Conservation (phyloP, 257 asterid species). For the Cinchona pubescens region DNA sequence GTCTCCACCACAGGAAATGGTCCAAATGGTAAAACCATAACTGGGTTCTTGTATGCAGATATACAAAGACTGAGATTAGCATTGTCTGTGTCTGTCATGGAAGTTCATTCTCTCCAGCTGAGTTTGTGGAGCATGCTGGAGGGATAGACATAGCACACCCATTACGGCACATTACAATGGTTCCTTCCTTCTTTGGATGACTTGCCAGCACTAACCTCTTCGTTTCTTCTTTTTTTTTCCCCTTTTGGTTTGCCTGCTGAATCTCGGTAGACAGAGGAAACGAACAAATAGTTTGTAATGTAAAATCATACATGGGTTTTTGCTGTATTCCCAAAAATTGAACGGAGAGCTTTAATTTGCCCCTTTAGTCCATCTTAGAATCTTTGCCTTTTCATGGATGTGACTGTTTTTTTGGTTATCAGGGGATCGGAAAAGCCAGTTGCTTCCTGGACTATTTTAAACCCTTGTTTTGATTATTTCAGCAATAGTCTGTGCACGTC, state of each 20-base stretch:
- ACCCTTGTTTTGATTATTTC: no score
- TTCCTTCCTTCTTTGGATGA: conserved; percentile 29
- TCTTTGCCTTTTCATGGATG: not conserved
- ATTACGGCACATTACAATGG: conserved; percentile 54
- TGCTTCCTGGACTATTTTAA: not conserved
- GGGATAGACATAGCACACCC: conserved; percentile 49
- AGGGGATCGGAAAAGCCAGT: not conserved
- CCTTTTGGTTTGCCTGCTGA: not conserved
- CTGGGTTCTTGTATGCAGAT: conserved; percentile 53
- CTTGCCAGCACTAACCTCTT: not conserved
- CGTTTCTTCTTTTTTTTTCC: not conserved
- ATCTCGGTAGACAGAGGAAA: not conserved
- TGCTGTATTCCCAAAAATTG: not conserved
- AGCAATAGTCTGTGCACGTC: no score
- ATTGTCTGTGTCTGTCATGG: conserved; percentile 71
- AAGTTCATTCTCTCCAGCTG: conserved; percentile 55
- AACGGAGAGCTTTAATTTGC: not conserved
- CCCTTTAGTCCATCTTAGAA: not conserved
- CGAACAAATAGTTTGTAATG: not conserved
- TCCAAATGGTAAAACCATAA: conserved; percentile 61
- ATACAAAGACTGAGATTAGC: conserved; percentile 44
- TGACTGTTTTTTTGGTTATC: not conserved
- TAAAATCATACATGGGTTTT: not conserved
- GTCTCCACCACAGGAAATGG: conserved; percentile 71
- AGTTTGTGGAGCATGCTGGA: conserved; percentile 78